Base-by-base conservation (phyloP, 192 early-diverging fungal genomes). In the Piromyces sp. region DNA sequence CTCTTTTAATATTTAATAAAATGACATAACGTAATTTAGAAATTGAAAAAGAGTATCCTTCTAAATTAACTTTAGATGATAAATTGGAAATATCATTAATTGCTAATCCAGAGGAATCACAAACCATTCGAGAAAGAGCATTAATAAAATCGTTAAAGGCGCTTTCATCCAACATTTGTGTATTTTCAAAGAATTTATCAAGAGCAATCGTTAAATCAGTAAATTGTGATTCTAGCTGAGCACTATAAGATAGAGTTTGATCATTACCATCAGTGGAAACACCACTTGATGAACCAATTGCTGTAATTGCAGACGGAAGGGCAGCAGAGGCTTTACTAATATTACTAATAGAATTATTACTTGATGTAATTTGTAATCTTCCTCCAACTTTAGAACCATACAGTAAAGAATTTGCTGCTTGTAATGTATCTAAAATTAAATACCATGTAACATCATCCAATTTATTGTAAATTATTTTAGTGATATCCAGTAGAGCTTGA, bases 381-480 rank as follows among this genome's bases (percentile, higher is more conserved):
- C 79, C 29, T 86, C 90, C 30, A 82, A 82, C 82, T 87, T 87
- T 36, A 88, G 51, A 68, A 9, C 88, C 4, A 86, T 85, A 88
- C 79, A 97, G 80, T 28, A 95, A 85, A 84, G 92, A 91, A 79
- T 97, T 96, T 2, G 94, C 93, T 29, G 93, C 90, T 84, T 97
- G 96, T 83, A 97, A 86, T 5, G 95, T 96, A 81, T 95, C 94
- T 38, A 97, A 83, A 3, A 97, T 90, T 33, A 93, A 86, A 83
- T 93, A 95, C 97, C 97, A 99, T 79, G 93, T 88, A 80, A 84
- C 85, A 40, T 92, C 85, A 22, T 93, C 94, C 78, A 99, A 85
- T 13, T 91, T 91, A 17, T 91, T 85, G 12, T 90, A 92, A 81
- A 98, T 87, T 30, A 89, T 92, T 85, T 92, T 87, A 13, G 95